Conservation (phyloP, 805 yeast genomes). For the Hanseniaspora osmophila region DNA sequence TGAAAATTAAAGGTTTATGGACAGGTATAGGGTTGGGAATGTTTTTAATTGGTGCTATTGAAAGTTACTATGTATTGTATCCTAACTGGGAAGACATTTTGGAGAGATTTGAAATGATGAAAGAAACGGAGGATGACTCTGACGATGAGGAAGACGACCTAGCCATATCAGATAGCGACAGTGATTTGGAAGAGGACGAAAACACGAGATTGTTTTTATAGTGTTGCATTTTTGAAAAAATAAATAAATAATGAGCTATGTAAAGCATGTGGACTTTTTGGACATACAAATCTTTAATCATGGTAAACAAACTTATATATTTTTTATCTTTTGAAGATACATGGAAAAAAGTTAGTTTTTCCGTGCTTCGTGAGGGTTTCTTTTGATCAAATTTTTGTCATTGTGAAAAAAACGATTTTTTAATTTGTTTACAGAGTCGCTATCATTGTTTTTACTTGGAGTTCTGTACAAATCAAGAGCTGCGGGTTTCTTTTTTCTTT, state of each 20-base stretch:
- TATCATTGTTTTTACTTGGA: background rate
- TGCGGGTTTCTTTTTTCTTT: background rate
- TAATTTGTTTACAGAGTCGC: background rate
- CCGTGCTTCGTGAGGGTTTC: too few species aligned
- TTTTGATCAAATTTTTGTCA: background rate
- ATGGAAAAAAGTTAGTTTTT: too few species aligned
- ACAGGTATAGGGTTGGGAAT: constrained; percentile 54
- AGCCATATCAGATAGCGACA: constrained; percentile 15
- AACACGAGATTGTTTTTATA: background rate
- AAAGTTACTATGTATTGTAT: constrained; percentile 30
- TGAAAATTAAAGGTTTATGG: constrained; percentile 61
- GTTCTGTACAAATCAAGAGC: background rate
- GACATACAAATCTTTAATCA: too few species aligned
- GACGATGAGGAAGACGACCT: constrained; percentile 17
- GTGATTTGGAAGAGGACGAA: constrained; percentile 5
- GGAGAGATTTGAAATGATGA: constrained; percentile 28
- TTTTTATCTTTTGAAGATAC: too few species aligned
- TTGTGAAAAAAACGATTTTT: background rate
- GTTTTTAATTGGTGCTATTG: constrained; percentile 34
- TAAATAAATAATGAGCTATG: too few species aligned
- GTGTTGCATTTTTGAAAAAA: too few species aligned
- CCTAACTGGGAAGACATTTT: constrained; percentile 44
- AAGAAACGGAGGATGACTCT: constrained; percentile 21
- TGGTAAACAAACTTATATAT: too few species aligned
- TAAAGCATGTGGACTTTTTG: too few species aligned